These are phyloP conservation scores for Kluyveromyces dobzhanskii DNA, from an alignment of 805 yeast species.

Conservation along the genomic window DNA sequence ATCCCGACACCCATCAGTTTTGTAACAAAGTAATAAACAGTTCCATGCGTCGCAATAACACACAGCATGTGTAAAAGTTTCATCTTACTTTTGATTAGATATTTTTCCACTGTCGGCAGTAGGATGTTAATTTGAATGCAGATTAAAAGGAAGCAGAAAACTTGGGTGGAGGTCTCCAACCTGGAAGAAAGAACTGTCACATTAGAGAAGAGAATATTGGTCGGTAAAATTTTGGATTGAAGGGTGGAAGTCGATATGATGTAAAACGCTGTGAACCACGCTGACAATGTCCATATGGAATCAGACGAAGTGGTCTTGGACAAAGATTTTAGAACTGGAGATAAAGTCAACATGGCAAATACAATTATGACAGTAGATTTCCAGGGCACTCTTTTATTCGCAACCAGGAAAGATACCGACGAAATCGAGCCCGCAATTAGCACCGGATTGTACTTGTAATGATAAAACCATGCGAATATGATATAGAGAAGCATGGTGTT, in stretches of 20 bases:
- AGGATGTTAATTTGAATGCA: conserved; percentile 27
- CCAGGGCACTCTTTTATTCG: conserved; percentile 25
- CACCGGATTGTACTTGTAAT: conserved; percentile 17
- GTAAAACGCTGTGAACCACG: conserved; percentile 67
- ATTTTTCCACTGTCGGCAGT: conserved; percentile 17
- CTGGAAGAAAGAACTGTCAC: conserved; percentile 91
- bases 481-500: conserved; percentile 55
- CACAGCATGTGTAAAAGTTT: conserved; percentile 11
- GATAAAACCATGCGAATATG: conserved; percentile 38
- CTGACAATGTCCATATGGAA: conserved; percentile 88
- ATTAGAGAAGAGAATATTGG: conserved; percentile 76
- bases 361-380: conserved; percentile 65
- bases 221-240: conserved; percentile 50
- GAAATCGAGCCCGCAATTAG: conserved; percentile 16
- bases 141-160: conserved; percentile 70
- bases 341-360: conserved; percentile 62
- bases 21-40: conserved; percentile 20
- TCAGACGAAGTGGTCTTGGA: conserved; percentile 87
- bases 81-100: conserved; percentile 4
- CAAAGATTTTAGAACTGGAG: conserved; percentile 84
- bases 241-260: conserved; percentile 28
- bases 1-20: conserved; percentile 16
- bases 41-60: conserved; percentile 14
- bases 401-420: conserved; percentile 5
- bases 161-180: conserved; percentile 60